Percentiles rank a stretch among this genome's conserved stretches.
phyloP scores from a whole-genome alignment of 78 protist species.

The Emiliania huxleyi region DNA sequence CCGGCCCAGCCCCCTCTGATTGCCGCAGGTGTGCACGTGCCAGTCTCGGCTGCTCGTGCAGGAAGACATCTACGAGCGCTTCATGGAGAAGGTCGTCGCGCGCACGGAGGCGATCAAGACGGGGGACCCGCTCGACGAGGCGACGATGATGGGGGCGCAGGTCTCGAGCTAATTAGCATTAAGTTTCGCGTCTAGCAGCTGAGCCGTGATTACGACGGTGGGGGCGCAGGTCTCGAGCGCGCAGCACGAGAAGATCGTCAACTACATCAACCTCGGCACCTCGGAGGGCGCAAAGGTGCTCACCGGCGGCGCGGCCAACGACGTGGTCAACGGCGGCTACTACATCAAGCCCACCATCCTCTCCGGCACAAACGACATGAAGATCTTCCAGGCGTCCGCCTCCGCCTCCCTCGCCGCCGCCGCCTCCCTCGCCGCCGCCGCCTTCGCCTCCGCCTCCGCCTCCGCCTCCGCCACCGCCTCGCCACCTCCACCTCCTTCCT shows the following conservation, averaged over 20 bases:
- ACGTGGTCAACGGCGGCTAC: not conserved
- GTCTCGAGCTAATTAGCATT: too few species aligned
- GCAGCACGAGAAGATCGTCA: not conserved
- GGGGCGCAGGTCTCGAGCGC: not conserved
- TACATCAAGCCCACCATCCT: slow-evolving; percentile 31
- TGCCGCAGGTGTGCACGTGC: not conserved
- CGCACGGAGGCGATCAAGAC: not conserved
- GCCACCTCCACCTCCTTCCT: too few species aligned
- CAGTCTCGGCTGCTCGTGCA: not conserved
- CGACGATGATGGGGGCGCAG: not conserved
- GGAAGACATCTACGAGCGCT: not conserved
- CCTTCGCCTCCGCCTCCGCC: too few species aligned
- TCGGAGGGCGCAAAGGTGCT: slow-evolving; percentile 9
- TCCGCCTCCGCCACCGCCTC: too few species aligned
- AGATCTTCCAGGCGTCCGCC: not conserved
- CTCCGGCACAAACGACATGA: not conserved
- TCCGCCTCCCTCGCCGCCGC: too few species aligned
- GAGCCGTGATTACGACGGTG: too few species aligned
- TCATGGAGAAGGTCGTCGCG: not conserved
- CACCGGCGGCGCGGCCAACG: slow-evolving; percentile 8
- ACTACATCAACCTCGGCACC: not conserved
- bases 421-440: too few species aligned
- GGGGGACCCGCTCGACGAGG: not conserved
- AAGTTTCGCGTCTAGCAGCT: too few species aligned
- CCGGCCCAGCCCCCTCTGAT: too few species aligned